Conservation (phyloP, 768 basidiomycete genomes). For the Tephrocybe rancida region DNA sequence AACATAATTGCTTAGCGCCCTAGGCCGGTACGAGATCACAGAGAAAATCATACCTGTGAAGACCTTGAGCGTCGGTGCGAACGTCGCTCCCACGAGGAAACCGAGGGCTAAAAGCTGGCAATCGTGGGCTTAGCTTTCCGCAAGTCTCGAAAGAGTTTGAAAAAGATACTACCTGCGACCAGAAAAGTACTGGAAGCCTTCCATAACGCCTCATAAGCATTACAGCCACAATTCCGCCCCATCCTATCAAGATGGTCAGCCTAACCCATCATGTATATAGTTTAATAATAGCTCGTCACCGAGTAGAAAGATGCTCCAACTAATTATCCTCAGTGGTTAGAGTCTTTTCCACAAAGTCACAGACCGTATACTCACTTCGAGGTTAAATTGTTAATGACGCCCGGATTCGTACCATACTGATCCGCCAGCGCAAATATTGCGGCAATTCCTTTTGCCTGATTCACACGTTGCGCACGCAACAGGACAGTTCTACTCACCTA, state of each 20-base stretch:
- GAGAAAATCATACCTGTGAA: constrained; percentile 43
- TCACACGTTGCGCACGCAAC: background rate
- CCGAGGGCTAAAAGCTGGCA: constrained; percentile 56
- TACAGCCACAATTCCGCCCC: constrained; percentile 62
- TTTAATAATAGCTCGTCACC: too few relatives aligned
- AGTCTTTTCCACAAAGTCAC: too few relatives aligned
- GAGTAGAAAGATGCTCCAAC: constrained; percentile 68
- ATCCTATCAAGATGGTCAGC: constrained; percentile 36
- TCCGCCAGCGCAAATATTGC: constrained; percentile 60
- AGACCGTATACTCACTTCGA: too few relatives aligned
- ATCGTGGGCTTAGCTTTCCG: background rate
- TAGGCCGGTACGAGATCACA: background rate
- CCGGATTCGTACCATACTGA: constrained; percentile 55
- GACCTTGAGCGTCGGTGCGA: constrained; percentile 51
- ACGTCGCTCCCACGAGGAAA: constrained; percentile 60
- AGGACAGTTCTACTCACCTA: constrained; percentile 39
- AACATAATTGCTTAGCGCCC: background rate
- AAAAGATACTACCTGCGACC: constrained; percentile 59
- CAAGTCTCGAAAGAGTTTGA: too few relatives aligned
- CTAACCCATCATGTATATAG: background rate
- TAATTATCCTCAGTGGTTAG: too few relatives aligned
- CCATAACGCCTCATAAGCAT: constrained; percentile 66
- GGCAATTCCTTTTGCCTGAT: constrained; percentile 50
- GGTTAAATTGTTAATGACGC: constrained; percentile 63
- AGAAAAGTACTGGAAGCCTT: constrained; percentile 69